phyloP scores from a whole-genome alignment of 2,329 filamentous ascomycete species.

The Pseudogymnoascus sp. region DNA sequence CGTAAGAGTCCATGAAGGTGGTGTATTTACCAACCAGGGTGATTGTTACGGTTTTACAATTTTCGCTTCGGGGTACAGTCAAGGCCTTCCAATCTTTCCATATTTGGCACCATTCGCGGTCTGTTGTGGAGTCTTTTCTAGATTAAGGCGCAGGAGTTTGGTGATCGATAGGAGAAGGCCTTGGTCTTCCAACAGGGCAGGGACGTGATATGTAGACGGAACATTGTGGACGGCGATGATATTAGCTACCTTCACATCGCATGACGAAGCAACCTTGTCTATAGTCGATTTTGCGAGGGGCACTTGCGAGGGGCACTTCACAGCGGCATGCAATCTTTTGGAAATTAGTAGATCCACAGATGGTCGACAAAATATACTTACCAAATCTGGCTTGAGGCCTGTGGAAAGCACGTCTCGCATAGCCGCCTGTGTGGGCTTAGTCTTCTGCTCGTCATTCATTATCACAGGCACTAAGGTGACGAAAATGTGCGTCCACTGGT shows the following conservation, averaged over 20 bases:
- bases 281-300: constrained; percentile 68
- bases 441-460: constrained; percentile 68
- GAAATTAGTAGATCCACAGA: constrained; percentile 14
- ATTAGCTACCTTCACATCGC: constrained; percentile 77
- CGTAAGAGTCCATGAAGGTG: constrained; percentile 76
- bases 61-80: constrained; percentile 59
- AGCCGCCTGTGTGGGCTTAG: constrained; percentile 90
- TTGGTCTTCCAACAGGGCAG: constrained; percentile 79
- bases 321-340: constrained; percentile 87
- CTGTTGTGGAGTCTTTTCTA: constrained; percentile 47
- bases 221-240: constrained; percentile 85
- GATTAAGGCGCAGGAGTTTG: constrained; percentile 59
- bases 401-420: constrained; percentile 78
- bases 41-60: constrained; percentile 67
- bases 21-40: constrained; percentile 91
- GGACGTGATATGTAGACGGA: constrained; percentile 86
- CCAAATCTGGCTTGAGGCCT: constrained; percentile 57
- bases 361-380: constrained; percentile 32
- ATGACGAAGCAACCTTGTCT: constrained; percentile 81
- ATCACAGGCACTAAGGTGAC: constrained; percentile 77
- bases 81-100: constrained; percentile 75
- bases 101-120: constrained; percentile 57
- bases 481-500: constrained; percentile 83
- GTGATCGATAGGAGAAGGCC: constrained; percentile 61
- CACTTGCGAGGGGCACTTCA: constrained; percentile 67